These are phyloP conservation scores for Cystobasidium ongulense DNA, from an alignment of 768 basidiomycete genomes.

Conservation along the genomic window DNA sequence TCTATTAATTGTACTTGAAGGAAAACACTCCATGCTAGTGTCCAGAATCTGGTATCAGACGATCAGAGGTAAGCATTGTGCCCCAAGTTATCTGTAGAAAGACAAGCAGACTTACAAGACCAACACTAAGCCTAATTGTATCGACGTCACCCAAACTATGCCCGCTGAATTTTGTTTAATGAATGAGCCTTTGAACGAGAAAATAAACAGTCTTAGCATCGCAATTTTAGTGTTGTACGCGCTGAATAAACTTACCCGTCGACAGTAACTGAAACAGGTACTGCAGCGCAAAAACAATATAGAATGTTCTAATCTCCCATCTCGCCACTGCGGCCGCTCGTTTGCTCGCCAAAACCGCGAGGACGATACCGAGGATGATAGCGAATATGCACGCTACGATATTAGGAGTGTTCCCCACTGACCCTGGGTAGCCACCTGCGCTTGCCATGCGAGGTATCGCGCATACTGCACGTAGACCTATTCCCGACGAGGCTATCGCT, in stretches of 20 bases:
- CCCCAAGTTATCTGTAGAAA: too few species aligned
- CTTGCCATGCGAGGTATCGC: conserved; percentile 60
- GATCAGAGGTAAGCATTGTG: conserved; percentile 43
- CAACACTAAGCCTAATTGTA: conserved; percentile 22
- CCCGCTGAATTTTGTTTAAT: conserved; percentile 71
- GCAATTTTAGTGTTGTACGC: conserved; percentile 14
- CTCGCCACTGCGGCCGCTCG: conserved; percentile 80
- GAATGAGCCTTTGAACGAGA: conserved; percentile 59
- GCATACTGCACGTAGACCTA: conserved; percentile 74
- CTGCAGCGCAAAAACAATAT: conserved; percentile 41
- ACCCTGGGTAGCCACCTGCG: conserved; percentile 50
- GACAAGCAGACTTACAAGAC: background rate
- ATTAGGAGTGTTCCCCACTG: conserved; percentile 75
- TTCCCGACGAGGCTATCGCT: conserved; percentile 55
- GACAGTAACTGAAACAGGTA: conserved; percentile 36
- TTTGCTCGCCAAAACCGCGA: conserved; percentile 57
- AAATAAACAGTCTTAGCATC: background rate
- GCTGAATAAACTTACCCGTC: conserved; percentile 26
- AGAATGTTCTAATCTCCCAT: conserved; percentile 44
- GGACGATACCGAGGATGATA: conserved; percentile 54
- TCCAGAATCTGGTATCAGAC: conserved; percentile 33
- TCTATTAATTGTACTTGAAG: conserved; percentile 66
- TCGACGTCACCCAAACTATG: conserved; percentile 58
- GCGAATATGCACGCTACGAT: conserved; percentile 71
- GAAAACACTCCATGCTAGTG: conserved; percentile 40